A percentile compares a stretch with the other conserved stretches of the same genome.
These are phyloP conservation scores for Candida pseudoglaebosa DNA, from an alignment of 805 yeast genomes.

Conservation along the genomic window DNA sequence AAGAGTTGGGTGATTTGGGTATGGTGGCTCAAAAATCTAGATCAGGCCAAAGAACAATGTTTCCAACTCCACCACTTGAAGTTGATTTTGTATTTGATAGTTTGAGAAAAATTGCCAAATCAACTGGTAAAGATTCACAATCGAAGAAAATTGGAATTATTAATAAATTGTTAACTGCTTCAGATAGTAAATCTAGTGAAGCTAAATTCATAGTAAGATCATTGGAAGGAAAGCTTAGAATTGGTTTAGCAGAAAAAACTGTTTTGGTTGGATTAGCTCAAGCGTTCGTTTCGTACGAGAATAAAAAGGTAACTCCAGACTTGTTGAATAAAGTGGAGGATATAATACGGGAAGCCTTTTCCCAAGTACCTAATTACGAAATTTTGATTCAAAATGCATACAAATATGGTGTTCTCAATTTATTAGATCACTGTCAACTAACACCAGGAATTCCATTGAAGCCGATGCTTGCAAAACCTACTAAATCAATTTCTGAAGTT, in stretches of 20 bases:
- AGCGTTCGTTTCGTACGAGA: slow-evolving; percentile 67
- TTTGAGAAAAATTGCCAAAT: slow-evolving; percentile 70
- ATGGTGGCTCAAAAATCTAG: slow-evolving; percentile 81
- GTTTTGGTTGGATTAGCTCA: slow-evolving; percentile 81
- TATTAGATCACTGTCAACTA: slow-evolving; percentile 65
- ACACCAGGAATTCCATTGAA: slow-evolving; percentile 93
- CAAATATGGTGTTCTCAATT: slow-evolving; percentile 60
- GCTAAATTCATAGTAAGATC: slow-evolving; percentile 89
- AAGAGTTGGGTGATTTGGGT: slow-evolving; percentile 86
- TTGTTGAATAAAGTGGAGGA: slow-evolving; percentile 66
- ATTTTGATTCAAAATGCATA: slow-evolving; percentile 64
- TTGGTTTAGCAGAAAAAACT: slow-evolving; percentile 91
- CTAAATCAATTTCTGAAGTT: slow-evolving; percentile 89
- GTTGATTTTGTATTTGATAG: slow-evolving; percentile 69
- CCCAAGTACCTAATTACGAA: slow-evolving; percentile 89
- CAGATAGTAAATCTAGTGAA: slow-evolving; percentile 64
- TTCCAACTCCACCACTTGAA: slow-evolving; percentile 79
- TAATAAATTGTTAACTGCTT: slow-evolving; percentile 79
- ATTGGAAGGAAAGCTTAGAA: slow-evolving; percentile 87
- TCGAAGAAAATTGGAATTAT: slow-evolving; percentile 71
- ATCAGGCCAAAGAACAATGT: slow-evolving; percentile 86
- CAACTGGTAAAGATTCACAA: slow-evolving; percentile 82
- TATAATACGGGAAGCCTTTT: slow-evolving; percentile 76
- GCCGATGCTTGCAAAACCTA: slow-evolving; percentile 98
- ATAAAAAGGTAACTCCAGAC: slow-evolving; percentile 33